Conservation (phyloP, 306 rosid genomes). For the Gastrolobium bilobum region DNA sequence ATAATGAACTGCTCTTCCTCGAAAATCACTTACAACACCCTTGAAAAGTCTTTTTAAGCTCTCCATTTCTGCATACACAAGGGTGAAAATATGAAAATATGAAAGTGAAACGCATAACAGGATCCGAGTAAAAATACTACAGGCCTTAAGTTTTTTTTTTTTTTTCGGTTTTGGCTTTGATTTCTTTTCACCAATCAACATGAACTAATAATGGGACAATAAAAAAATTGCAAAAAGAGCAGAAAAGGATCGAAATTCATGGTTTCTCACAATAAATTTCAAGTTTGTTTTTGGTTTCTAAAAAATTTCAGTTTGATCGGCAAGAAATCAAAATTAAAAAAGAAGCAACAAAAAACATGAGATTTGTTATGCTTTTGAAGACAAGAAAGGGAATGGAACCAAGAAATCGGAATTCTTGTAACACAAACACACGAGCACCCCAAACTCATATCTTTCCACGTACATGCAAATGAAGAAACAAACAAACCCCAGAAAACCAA, state of each 20-base stretch:
- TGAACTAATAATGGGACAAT: neutral
- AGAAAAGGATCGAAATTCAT: neutral
- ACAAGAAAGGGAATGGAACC: too few relatives aligned
- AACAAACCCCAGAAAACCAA: neutral
- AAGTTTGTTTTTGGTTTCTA: neutral
- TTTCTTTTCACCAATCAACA: constrained; percentile 10
- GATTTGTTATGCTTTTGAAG: neutral
- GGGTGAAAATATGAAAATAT: neutral
- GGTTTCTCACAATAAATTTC: neutral
- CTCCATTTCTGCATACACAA: constrained; percentile 61
- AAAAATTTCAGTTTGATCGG: neutral
- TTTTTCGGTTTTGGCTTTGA: neutral
- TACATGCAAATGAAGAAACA: neutral
- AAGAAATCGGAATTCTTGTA: neutral
- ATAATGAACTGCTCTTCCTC: constrained; percentile 71
- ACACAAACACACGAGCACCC: neutral
- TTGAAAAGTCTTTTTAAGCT: constrained; percentile 64
- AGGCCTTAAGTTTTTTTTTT: too few relatives aligned
- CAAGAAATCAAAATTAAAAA: neutral
- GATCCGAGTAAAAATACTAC: neutral
- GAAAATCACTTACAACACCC: constrained; percentile 69
- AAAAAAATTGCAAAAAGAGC: neutral
- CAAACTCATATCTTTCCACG: neutral
- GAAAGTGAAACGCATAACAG: neutral
- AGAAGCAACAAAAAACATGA: neutral